Base-by-base conservation (phyloP, 2,329 filamentous ascomycete genomes). In the Cephalotrichum gorgonifer region DNA sequence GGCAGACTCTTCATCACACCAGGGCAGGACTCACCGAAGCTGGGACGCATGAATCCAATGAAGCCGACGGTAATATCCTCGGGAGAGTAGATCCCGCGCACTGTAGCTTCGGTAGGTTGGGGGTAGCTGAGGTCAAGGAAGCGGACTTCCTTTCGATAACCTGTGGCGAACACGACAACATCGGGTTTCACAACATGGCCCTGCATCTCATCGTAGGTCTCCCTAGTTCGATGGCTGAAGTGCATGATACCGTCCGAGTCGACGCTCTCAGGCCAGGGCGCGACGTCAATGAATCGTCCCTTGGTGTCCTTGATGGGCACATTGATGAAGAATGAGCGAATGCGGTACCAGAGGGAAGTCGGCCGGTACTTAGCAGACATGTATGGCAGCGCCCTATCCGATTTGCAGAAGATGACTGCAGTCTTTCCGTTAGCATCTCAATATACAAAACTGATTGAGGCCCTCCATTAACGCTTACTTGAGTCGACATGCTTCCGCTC, bases 41-140 rank as follows among this genome's bases (percentile, higher is more conserved):
- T 60, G 3, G 71, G 72, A 0, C 72, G 64, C 5, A 74, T 60
- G 49, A 74, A 74, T 8, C 72, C 72, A 44, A 75, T 70, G 53
- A 70, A 75, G 3, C 62, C 70, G 0, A 73, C 54, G 0, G 62
- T 62, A 2, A 67, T 59, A 30, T 71, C 64, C 3, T 58, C 59
- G 3, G 56, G 49, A 25, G 60, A 63, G 58, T 79, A 81, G 43
- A 83, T 66, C 17, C 72, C 66, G n/a, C 76, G 71, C 14, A 79
- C 71, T 51, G 73, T 69, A 20, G 69, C 61, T 43, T 78, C 70
- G 44, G 69, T 60, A 6, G 74, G 69, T 5, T 60, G 64, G 0
- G 74, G 69, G 48, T 71, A 72, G 1, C 55, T 55, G 1, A 55
- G 52, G 14, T 60, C 55, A 8, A 74, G 56, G 53, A 73, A 74